Conservation (phyloP, 805 yeast species). For the Grigorovia transvaalensis region DNA sequence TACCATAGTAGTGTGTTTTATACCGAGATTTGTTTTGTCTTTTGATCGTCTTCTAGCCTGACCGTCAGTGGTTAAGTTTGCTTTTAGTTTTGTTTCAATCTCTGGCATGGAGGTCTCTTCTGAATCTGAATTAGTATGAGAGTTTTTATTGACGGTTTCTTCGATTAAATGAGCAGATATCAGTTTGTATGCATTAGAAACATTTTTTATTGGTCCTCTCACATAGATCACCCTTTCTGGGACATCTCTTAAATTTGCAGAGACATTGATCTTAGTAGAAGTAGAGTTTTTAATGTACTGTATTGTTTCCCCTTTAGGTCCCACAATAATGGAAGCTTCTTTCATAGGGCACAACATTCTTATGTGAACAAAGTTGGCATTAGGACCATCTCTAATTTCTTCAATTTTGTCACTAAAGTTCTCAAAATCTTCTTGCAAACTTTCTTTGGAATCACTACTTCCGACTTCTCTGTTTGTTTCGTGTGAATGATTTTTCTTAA, state of each 20-base stretch:
- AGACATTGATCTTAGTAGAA: slow-evolving; percentile 54
- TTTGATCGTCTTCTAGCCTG: background rate
- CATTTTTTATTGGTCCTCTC: slow-evolving; percentile 64
- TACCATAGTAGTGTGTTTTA: slow-evolving; percentile 36
- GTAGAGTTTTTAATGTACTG: slow-evolving; percentile 53
- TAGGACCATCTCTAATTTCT: slow-evolving; percentile 1
- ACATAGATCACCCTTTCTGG: slow-evolving; percentile 69
- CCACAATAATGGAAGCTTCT: slow-evolving; percentile 68
- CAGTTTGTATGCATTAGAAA: slow-evolving; percentile 73
- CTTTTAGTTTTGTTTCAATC: background rate
- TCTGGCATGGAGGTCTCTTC: background rate
- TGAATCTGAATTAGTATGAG: background rate
- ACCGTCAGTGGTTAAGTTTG: background rate
- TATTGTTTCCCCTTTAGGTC: slow-evolving; percentile 71
- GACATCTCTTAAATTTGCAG: slow-evolving; percentile 60
- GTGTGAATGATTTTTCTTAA: background rate
- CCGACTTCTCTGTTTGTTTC: background rate
- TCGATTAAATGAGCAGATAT: slow-evolving; percentile 47
- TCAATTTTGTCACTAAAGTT: slow-evolving; percentile 3
- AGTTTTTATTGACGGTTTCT: background rate
- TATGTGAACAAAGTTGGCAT: slow-evolving; percentile 45
- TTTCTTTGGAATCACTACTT: background rate
- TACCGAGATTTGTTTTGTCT: background rate
- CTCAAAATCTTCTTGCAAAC: slow-evolving; percentile 1
- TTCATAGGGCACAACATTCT: slow-evolving; percentile 67